phyloP scores from a whole-genome alignment of 2,329 filamentous ascomycete species.

The Exophiala xenobiotica region DNA sequence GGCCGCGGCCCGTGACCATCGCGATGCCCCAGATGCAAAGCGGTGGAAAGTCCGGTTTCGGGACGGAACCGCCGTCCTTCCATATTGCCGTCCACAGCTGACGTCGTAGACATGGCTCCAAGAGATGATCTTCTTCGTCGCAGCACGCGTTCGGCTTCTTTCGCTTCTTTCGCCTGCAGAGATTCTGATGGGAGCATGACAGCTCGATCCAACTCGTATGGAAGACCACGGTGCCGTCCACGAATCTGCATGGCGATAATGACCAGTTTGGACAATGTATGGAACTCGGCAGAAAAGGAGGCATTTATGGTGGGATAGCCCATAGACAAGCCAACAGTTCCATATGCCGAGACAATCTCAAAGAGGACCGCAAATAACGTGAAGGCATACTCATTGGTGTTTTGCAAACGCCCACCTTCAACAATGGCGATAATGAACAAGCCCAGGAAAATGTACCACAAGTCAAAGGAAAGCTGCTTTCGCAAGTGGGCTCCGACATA shows the following conservation, averaged over 20 bases:
- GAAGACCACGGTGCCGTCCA: constrained; percentile 63
- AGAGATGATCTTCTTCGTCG: constrained; percentile 25
- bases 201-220: constrained; percentile 67
- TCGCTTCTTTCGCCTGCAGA: constrained; percentile 30
- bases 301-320: constrained; percentile 75
- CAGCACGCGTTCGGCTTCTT: constrained; percentile 28
- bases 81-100: constrained; percentile 23
- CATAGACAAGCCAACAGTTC: constrained; percentile 87
- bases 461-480: constrained; percentile 88
- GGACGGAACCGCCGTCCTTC: constrained; percentile 23
- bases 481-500: constrained; percentile 92
- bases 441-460: constrained; percentile 95
- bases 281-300: constrained; percentile 81
- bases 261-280: constrained; percentile 64
- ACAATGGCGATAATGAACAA: constrained; percentile 90
- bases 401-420: constrained; percentile 71
- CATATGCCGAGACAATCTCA: constrained; percentile 86
- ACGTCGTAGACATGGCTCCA: constrained; percentile 17
- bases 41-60: constrained; percentile 25
- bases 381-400: constrained; percentile 58
- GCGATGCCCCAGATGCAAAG: constrained; percentile 3
- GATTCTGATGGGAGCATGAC: constrained; percentile 61
- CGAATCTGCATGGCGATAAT: constrained; percentile 67
- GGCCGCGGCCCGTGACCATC: neutral
- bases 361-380: constrained; percentile 72